phyloP scores from a whole-genome alignment of 306 rosid species.

The Cucurbita moschata region DNA sequence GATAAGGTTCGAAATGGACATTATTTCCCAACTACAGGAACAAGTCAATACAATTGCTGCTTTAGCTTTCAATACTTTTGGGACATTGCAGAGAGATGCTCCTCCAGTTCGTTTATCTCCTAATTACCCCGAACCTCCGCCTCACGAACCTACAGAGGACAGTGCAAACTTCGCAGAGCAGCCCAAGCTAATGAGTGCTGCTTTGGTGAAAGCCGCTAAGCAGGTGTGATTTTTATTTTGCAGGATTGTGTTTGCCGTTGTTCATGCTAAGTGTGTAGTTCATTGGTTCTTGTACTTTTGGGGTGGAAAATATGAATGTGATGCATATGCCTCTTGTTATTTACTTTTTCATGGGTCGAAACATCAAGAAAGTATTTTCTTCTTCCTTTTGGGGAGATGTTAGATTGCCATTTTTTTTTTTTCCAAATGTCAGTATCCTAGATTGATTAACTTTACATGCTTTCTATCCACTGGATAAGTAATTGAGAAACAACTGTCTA shows the following conservation, averaged over 20 bases:
- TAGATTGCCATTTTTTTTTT: not conserved
- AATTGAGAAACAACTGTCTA: not conserved
- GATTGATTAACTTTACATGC: not conserved
- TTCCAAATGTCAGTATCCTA: not conserved
- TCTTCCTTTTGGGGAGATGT: not conserved
- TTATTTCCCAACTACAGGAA: conserved; percentile 80
- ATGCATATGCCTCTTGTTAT: not conserved
- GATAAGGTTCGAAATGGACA: conserved; percentile 38
- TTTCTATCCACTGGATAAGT: not conserved
- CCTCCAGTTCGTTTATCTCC: conserved; percentile 67
- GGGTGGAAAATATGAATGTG: not conserved
- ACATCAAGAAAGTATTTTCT: not conserved
- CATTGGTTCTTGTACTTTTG: not conserved
- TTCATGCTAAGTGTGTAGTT: not conserved
- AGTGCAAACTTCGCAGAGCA: conserved; percentile 39
- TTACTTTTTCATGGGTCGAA: not conserved
- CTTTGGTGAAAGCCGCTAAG: conserved; percentile 76
- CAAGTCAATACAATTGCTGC: conserved; percentile 57
- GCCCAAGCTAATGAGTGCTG: conserved; percentile 61
- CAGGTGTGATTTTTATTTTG: conserved; percentile 32
- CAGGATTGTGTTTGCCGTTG: not conserved
- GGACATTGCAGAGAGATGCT: conserved; percentile 82
- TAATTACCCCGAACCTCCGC: conserved; percentile 72
- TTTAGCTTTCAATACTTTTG: conserved; percentile 64
- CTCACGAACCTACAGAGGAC: conserved; percentile 41